Conservation (phyloP, 352 stramenopile genomes). For the Phytopythium cucurbitacearum region DNA sequence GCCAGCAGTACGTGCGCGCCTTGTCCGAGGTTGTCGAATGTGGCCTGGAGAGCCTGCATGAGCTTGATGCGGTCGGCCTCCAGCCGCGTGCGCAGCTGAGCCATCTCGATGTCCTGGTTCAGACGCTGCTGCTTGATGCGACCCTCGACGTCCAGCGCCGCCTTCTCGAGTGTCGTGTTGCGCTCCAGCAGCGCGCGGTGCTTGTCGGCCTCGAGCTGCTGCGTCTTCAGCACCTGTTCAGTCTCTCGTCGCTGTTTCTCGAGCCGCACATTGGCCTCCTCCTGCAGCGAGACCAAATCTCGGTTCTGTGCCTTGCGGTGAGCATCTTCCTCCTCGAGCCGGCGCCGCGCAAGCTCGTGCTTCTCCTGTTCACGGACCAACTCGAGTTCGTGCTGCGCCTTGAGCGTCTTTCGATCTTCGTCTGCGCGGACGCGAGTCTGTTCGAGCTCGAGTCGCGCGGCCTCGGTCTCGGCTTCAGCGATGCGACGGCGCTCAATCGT, state of each 20-base stretch:
- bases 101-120: constrained; percentile 75
- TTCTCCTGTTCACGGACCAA: constrained; percentile 44
- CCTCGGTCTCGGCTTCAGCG: constrained; percentile 28
- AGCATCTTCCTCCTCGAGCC: constrained; percentile 38
- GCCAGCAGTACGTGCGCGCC: constrained; percentile 44
- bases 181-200: constrained; percentile 41
- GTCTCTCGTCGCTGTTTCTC: constrained; percentile 57
- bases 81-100: constrained; percentile 48
- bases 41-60: constrained; percentile 56
- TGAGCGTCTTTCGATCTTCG: constrained; percentile 52
- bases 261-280: constrained; percentile 51
- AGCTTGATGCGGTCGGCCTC: constrained; percentile 63
- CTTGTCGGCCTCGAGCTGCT: constrained; percentile 43
- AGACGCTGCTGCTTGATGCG: constrained; percentile 63
- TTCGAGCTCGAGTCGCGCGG: constrained; percentile 36
- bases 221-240: constrained; percentile 54
- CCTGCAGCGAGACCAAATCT: constrained; percentile 55
- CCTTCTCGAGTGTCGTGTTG: constrained; percentile 62
- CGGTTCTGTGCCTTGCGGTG: constrained; percentile 46
- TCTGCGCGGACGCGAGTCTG: constrained; percentile 29
- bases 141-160: constrained; percentile 54
- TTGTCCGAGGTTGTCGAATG: constrained; percentile 68
- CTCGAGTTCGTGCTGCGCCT: constrained; percentile 38
- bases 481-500: constrained; percentile 61
- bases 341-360: constrained; percentile 42